Evolutionary conservation across 192 early-diverging fungal genomes (phyloP), one percentile per base, ranked within the genome.

Genomic region (Rhizoclosmatium sp.): DNA sequence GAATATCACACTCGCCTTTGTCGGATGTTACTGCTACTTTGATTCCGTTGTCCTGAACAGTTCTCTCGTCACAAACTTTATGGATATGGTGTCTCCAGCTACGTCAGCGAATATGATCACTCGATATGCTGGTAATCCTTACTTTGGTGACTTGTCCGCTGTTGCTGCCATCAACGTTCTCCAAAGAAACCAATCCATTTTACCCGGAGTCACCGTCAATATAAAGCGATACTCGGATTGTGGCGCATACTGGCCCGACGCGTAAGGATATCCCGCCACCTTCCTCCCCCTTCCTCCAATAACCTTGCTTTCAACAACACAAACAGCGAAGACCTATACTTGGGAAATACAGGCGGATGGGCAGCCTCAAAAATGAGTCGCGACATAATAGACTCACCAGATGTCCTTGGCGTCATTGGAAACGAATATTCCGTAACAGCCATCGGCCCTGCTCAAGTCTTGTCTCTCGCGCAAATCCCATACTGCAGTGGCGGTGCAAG

Each of bases 141-240:
- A 71, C 51, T 71, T 31, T 16, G 16, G 48, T 0, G 69, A 71
- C 40, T 9, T 58, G 10, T 46, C 51, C 40, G 16, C n/a, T 39
- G 5, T 12, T 16, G 69, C 69, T 7, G 69, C 69, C 1, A 49
- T 56, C 23, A 47, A 56, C 9, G 54, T 71, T 49, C 14, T 71
- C 2, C 48, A 71, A 7, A 45, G n/a, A 5, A 56, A 42, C 47
- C 39, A 46, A 10, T 12, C 12, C 5, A 71, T 71, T 7, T 40
- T 71, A 7, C 69, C 69, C 39, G 54, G 54, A 40, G 51, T 71
- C 41, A 10, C 10, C 3, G 51, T 71, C 69, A 71, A 71, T 10
- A 56, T 71, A 4, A 71, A 71, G 51, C 47, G 69, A 7, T 71
- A 54, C 39, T 56, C 69, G 12, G 69, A 71, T 56, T 71, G 69